A percentile compares a stretch with the other conserved stretches of the same genome.
These are phyloP conservation scores for Pelargonium exstipulatum DNA, from an alignment of 441 rosid species.

Conservation along the genomic window DNA sequence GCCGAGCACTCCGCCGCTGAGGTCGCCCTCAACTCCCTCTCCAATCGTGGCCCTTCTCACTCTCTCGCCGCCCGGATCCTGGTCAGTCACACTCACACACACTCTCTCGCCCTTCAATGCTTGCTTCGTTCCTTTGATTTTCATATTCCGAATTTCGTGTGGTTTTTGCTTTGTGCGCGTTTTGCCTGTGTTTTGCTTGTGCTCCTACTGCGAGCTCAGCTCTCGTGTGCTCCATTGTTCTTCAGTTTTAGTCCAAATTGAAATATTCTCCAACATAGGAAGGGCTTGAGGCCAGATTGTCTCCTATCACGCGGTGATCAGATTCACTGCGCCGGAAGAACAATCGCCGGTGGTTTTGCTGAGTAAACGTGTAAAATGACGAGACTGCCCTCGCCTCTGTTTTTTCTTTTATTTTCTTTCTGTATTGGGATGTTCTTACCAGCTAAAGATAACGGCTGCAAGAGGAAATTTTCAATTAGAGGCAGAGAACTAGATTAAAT, in stretches of 20 bases:
- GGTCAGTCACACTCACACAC: constrained; percentile 35
- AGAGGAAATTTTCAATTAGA: background rate
- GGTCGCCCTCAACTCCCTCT: constrained; percentile 82
- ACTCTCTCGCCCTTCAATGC: background rate
- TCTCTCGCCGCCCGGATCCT: constrained; percentile 84
- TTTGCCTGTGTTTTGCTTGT: too few species aligned
- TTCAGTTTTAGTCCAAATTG: background rate
- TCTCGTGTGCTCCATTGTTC: background rate
- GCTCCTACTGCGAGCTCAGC: too few species aligned
- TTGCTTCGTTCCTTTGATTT: background rate
- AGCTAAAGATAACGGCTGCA: too few species aligned
- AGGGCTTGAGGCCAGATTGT: background rate
- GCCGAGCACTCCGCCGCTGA: constrained; percentile 99
- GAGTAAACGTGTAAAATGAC: too few species aligned
- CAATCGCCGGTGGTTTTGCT: background rate
- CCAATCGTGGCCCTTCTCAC: constrained; percentile 86
- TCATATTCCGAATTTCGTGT: background rate
- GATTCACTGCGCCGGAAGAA: background rate
- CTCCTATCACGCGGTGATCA: background rate
- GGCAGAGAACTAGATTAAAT: background rate
- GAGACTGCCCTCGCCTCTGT: too few species aligned
- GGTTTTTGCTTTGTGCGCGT: background rate
- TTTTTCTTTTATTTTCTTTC: too few species aligned
- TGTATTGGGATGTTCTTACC: too few species aligned
- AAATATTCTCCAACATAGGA: background rate